A percentile compares a stretch with the other conserved stretches of the same genome.
phyloP scores from a whole-genome alignment of 176 grass and related monocot genomes.

The Avena eriantha region DNA sequence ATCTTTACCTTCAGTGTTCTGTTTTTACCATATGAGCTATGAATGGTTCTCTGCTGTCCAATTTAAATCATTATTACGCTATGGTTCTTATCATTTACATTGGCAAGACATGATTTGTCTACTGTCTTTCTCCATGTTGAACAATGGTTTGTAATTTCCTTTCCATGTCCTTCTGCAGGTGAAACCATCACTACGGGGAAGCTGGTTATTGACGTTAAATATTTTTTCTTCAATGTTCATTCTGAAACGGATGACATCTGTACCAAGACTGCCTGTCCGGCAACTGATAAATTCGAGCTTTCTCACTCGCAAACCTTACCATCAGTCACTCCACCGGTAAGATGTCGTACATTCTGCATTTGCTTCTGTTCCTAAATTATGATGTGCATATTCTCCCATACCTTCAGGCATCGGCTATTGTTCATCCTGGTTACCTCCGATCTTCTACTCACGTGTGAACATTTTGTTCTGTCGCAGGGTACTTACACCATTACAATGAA shows the following conservation, averaged over 20 bases:
- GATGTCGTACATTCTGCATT: slow-evolving; percentile 23
- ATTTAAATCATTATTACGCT: background rate
- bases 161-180: slow-evolving; percentile 56
- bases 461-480: slow-evolving; percentile 48
- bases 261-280: slow-evolving; percentile 70
- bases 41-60: background rate
- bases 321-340: slow-evolving; percentile 62
- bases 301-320: slow-evolving; percentile 61
- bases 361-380: background rate
- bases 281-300: slow-evolving; percentile 53
- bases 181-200: slow-evolving; percentile 56
- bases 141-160: background rate
- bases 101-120: background rate
- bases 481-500: slow-evolving; percentile 84
- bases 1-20: slow-evolving; percentile 8
- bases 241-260: slow-evolving; percentile 81
- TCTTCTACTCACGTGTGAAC: background rate
- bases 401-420: too few relatives aligned
- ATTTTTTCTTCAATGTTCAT: slow-evolving; percentile 61
- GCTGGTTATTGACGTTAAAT: slow-evolving; percentile 77
- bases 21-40: slow-evolving; percentile 6
- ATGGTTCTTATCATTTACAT: background rate
- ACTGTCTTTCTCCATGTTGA: background rate
- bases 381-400: background rate
- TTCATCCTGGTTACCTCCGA: background rate